Percentiles rank a stretch among this genome's conserved stretches.
Conservation (phyloP, 108 stramenopile genomes). For the Chaetoceros tenuissimus region DNA sequence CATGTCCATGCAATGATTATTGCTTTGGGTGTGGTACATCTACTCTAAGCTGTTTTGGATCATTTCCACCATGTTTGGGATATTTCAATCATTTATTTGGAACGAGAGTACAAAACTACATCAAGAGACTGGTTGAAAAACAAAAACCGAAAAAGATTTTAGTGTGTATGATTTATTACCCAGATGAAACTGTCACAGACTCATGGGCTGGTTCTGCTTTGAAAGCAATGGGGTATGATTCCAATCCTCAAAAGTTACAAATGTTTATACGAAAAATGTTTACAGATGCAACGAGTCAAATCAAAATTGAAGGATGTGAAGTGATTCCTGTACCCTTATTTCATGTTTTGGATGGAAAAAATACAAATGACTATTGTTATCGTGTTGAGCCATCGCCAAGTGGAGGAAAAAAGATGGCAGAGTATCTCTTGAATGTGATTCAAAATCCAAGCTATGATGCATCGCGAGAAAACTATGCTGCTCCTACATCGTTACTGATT, state of each 20-base stretch:
- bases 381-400: conserved; percentile 80
- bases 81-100: conserved; percentile 80
- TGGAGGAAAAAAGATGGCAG: conserved; percentile 84
- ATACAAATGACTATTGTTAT: conserved; percentile 70
- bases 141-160: conserved; percentile 72
- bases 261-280: conserved; percentile 58
- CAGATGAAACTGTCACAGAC: conserved; percentile 55
- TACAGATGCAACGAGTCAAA: conserved; percentile 55
- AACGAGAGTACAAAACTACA: conserved; percentile 62
- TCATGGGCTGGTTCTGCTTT: conserved; percentile 82
- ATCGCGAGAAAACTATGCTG: not conserved
- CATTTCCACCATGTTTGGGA: conserved; percentile 64
- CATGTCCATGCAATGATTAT: conserved; percentile 39
- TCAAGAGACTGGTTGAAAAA: conserved; percentile 53
- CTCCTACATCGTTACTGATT: not conserved
- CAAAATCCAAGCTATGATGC: not conserved
- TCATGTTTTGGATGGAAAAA: conserved; percentile 67
- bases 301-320: conserved; percentile 48
- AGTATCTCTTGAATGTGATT: conserved; percentile 55
- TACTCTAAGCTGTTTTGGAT: conserved; percentile 23
- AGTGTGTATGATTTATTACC: conserved; percentile 88
- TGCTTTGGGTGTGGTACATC: conserved; percentile 78
- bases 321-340: conserved; percentile 79
- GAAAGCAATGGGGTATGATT: conserved; percentile 65
- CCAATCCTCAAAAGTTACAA: conserved; percentile 59